A percentile compares a stretch with the other conserved stretches of the same genome.
These are phyloP conservation scores for Articulospora tetracladia DNA, from an alignment of 495 filamentous ascomycete genomes.

Conservation along the genomic window DNA sequence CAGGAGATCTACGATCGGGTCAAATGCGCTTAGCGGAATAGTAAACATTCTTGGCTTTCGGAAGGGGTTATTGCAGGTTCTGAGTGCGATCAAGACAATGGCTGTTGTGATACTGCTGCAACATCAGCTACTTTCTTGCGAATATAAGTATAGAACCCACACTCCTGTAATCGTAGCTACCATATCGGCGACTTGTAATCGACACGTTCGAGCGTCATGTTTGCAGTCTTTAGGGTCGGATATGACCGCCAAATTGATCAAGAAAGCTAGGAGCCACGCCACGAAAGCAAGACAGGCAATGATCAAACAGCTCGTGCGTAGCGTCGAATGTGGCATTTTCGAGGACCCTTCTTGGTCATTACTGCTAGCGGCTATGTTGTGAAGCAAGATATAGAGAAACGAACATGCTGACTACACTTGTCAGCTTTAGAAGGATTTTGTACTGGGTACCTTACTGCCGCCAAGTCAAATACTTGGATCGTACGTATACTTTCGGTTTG, in stretches of 20 bases:
- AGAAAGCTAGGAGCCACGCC: constrained; percentile 13
- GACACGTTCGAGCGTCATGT: constrained; percentile 3
- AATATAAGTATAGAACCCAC: constrained; percentile 1
- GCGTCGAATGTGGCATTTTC: constrained; percentile 6
- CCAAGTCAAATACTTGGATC: constrained; percentile 6
- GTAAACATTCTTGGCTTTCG: constrained; percentile 8
- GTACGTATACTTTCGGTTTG: neutral
- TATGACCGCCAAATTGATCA: constrained; percentile 9
- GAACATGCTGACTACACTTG: constrained; percentile 10
- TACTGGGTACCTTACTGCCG: constrained; percentile 5
- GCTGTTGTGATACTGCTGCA: constrained; percentile 9
- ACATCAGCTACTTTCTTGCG: neutral
- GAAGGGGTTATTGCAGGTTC: constrained; percentile 18
- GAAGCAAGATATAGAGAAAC: constrained; percentile 12
- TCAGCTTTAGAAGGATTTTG: neutral
- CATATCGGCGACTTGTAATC: constrained; percentile 12
- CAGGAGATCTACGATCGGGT: constrained; percentile 7
- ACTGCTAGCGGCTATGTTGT: constrained; percentile 6
- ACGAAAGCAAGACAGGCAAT: constrained; percentile 10
- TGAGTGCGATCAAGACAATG: constrained; percentile 15
- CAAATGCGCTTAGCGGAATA: constrained; percentile 14
- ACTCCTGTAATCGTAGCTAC: constrained; percentile 11
- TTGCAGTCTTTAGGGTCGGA: constrained; percentile 6
- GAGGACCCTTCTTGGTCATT: constrained; percentile 13
- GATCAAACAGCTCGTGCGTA: constrained; percentile 18